Evolutionary conservation across 441 rosid genomes (phyloP).

Genomic region (Jatropha podagrica): DNA sequence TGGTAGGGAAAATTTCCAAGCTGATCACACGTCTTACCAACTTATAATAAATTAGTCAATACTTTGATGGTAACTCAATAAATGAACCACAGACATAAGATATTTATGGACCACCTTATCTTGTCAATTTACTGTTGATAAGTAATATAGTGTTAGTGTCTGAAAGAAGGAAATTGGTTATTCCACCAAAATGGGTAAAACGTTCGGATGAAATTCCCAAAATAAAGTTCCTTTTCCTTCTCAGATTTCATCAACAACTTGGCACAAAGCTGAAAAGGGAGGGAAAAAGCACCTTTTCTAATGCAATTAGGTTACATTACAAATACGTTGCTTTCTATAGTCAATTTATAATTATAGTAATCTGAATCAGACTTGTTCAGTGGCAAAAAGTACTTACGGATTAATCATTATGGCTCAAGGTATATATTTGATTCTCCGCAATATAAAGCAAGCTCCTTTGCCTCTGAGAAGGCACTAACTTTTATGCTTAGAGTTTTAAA

Average conservation of each 20-base stretch:
- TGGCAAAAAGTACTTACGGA: too few species aligned
- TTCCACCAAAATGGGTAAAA: not conserved
- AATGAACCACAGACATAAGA: conserved; percentile 12
- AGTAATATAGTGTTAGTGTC: too few species aligned
- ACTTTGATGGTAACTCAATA: conserved; percentile 7
- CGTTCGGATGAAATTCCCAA: not conserved
- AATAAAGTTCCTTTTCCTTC: not conserved
- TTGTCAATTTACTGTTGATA: conserved; percentile 6
- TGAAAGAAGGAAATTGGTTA: not conserved
- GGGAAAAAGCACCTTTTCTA: too few species aligned
- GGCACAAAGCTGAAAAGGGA: not conserved
- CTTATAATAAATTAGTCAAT: conserved; percentile 31
- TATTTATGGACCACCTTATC: conserved; percentile 32
- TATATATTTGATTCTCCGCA: too few species aligned
- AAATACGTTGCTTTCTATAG: too few species aligned
- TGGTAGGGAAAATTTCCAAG: not conserved
- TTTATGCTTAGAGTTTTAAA: too few species aligned
- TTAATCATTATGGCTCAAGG: too few species aligned
- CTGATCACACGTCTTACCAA: conserved; percentile 29
- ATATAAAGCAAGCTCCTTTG: too few species aligned
- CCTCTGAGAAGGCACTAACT: too few species aligned
- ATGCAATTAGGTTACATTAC: not conserved
- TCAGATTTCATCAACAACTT: not conserved
- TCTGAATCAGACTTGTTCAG: too few species aligned
- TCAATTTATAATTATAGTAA: too few species aligned